Evolutionary conservation across 305 asterid genomes (phyloP).

Genomic region (Petunia hybrid): DNA sequence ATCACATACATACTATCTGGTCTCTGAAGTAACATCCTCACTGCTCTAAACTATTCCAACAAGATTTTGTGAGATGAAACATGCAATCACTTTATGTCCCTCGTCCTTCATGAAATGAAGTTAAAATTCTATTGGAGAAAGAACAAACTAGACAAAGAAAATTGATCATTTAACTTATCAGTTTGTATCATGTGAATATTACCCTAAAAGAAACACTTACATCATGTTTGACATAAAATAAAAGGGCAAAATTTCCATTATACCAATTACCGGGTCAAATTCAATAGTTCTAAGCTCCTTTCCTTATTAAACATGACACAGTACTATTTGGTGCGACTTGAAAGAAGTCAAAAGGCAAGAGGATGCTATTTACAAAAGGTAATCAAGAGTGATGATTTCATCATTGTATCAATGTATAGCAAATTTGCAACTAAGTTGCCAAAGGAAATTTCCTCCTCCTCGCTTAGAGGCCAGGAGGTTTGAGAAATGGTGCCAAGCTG

Average conservation of each 20-base stretch:
- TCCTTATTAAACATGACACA: neutral
- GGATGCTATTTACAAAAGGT: conserved; percentile 1
- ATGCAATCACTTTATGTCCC: conserved; percentile 7
- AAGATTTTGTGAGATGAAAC: neutral
- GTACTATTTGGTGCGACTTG: neutral
- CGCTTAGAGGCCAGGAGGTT: conserved; percentile 87
- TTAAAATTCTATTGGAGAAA: neutral
- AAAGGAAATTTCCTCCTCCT: neutral
- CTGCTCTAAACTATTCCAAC: neutral
- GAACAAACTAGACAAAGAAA: too few species aligned
- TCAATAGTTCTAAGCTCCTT: too few species aligned
- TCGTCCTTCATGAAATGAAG: neutral
- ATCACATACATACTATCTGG: neutral
- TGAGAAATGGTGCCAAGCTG: conserved; percentile 67
- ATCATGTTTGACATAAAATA: too few species aligned
- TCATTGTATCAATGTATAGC: neutral
- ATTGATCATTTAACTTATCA: too few species aligned
- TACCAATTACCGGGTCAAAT: too few species aligned
- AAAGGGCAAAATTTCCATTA: too few species aligned
- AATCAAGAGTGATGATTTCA: neutral
- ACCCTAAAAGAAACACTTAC: too few species aligned
- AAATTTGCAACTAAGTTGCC: neutral
- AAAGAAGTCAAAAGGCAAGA: neutral
- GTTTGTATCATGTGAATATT: too few species aligned
- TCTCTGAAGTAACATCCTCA: neutral